Percentiles rank a stretch among this genome's conserved stretches.
phyloP scores from a whole-genome alignment of 495 filamentous ascomycete genomes.

The Neurospora sp. region DNA sequence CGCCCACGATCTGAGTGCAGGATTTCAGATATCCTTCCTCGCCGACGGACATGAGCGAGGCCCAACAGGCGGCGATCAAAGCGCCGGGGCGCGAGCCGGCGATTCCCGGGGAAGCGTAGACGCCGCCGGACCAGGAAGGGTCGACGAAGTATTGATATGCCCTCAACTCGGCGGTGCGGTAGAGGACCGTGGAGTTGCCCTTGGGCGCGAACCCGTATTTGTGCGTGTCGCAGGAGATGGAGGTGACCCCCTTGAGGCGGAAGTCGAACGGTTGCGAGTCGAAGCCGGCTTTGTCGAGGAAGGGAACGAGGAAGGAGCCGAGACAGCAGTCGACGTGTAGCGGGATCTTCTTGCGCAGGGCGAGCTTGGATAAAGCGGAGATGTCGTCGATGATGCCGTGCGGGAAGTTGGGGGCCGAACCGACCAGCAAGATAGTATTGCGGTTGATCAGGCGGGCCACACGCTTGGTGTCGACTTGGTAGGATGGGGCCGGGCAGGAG shows the following conservation, averaged over 20 bases:
- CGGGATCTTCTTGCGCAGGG: conserved; percentile 64
- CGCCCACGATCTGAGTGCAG: conserved; percentile 79
- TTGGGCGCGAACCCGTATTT: conserved; percentile 99
- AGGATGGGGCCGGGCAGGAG: conserved; percentile 70
- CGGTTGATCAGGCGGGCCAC: conserved; percentile 83
- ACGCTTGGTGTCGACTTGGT: conserved; percentile 69
- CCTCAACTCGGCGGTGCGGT: conserved; percentile 68
- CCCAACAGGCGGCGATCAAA: conserved; percentile 91
- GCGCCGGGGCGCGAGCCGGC: conserved; percentile 89
- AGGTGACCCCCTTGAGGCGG: conserved; percentile 83
- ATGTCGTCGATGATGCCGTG: conserved; percentile 98
- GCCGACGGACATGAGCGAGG: conserved; percentile 75
- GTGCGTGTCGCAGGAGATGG: conserved; percentile 93
- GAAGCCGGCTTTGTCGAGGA: conserved; percentile 86
- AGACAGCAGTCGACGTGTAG: conserved; percentile 97
- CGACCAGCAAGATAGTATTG: conserved; percentile 94
- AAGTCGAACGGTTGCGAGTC: conserved; percentile 85
- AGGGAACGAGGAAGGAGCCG: conserved; percentile 87
- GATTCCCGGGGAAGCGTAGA: conserved; percentile 86
- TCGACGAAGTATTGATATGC: conserved; percentile 93
- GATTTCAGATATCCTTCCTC: conserved; percentile 81
- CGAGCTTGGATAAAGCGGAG: conserved; percentile 70
- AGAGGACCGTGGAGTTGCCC: conserved; percentile 85
- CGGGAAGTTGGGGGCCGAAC: conserved; percentile 93
- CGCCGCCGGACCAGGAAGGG: conserved; percentile 88